Evolutionary conservation across 805 yeast species (phyloP).

Genomic region (Jamesozyma hellenica): DNA sequence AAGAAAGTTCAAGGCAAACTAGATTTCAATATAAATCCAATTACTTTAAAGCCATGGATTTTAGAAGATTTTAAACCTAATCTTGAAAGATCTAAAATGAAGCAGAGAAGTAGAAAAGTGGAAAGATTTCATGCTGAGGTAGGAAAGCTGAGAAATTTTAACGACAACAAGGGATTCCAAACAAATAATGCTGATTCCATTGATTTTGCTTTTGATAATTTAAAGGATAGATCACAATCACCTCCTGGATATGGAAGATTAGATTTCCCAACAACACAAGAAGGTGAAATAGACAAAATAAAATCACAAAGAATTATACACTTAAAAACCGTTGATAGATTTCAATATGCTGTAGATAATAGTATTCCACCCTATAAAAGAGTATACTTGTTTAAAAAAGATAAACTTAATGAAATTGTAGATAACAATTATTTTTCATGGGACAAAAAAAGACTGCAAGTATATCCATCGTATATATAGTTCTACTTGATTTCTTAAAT

Average conservation of each 20-base stretch:
- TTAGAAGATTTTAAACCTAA: conserved; percentile 27
- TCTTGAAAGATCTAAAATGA: conserved; percentile 7
- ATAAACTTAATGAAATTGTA: conserved; percentile 32
- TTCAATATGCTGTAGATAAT: conserved; percentile 35
- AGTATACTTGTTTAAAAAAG: conserved; percentile 38
- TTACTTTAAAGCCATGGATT: conserved; percentile 26
- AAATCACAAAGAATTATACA: conserved; percentile 28
- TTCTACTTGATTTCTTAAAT: too few relatives aligned
- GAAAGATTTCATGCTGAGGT: conserved; percentile 15
- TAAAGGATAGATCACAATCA: conserved; percentile 32
- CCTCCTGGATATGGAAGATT: conserved; percentile 54
- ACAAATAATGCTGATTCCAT: neutral
- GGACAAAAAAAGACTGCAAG: conserved; percentile 18
- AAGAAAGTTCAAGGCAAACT: neutral
- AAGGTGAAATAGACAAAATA: conserved; percentile 32
- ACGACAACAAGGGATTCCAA: neutral
- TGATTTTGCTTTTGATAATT: conserved; percentile 18
- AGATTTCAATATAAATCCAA: conserved; percentile 20
- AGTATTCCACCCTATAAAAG: conserved; percentile 25
- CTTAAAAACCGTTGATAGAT: conserved; percentile 35
- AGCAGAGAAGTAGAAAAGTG: conserved; percentile 11
- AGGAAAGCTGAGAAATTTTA: conserved; percentile 10
- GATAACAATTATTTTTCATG: conserved; percentile 25
- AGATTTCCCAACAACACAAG: conserved; percentile 52
- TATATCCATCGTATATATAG: conserved; percentile 10